Evolutionary conservation across 352 stramenopile species (phyloP).

Genomic region (Pythium chondricola): DNA sequence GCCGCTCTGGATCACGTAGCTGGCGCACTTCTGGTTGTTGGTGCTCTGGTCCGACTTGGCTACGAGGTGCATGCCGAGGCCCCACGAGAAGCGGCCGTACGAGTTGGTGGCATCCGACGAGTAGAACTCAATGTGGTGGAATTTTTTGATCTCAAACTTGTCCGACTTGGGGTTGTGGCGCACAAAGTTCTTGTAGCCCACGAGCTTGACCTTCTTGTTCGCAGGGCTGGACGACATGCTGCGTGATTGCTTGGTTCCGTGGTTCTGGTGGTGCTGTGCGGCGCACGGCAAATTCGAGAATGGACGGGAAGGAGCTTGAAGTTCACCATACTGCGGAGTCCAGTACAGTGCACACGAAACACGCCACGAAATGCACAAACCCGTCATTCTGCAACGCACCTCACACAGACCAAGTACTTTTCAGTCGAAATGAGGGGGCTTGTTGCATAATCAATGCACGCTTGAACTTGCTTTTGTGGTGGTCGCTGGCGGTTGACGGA

Average conservation of each 20-base stretch:
- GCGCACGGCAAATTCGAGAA: conserved; percentile 18
- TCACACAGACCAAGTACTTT: too few species aligned
- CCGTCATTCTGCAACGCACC: conserved; percentile 10
- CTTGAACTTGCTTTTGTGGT: conserved; percentile 13
- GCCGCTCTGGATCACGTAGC: conserved; percentile 79
- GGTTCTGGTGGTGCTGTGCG: conserved; percentile 5
- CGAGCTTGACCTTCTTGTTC: conserved; percentile 54
- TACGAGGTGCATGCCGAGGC: conserved; percentile 75
- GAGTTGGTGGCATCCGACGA: conserved; percentile 71
- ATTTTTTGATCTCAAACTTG: conserved; percentile 69
- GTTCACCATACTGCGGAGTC: neutral
- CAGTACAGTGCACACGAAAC: neutral
- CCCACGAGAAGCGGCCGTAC: conserved; percentile 75
- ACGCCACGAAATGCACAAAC: conserved; percentile 1
- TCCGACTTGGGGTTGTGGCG: conserved; percentile 72
- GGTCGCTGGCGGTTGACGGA: conserved; percentile 4
- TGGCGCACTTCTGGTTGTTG: conserved; percentile 80
- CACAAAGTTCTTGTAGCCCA: conserved; percentile 72
- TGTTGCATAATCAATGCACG: conserved; percentile 3
- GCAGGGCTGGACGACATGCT: conserved; percentile 7
- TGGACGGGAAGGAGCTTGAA: neutral
- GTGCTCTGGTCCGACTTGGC: conserved; percentile 85
- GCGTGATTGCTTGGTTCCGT: neutral
- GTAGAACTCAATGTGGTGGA: conserved; percentile 87
- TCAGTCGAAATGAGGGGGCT: conserved; percentile 8